Percentiles rank a stretch among this genome's conserved stretches.
These are phyloP conservation scores for Cantharellus anzutake DNA, from an alignment of 768 basidiomycete species.

Conservation along the genomic window DNA sequence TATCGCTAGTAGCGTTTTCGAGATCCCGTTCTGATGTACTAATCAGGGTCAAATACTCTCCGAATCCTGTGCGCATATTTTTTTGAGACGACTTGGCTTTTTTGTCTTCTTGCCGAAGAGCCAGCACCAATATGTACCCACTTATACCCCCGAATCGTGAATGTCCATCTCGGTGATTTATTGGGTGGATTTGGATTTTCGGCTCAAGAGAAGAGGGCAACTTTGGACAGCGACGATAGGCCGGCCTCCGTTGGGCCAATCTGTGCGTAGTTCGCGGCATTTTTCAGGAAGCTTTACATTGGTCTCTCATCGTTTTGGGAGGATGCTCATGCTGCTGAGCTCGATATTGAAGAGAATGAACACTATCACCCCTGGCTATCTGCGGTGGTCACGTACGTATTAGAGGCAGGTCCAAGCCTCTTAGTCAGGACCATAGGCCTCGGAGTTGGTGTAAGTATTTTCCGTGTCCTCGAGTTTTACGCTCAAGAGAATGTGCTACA, in stretches of 20 bases:
- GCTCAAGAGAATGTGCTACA: constrained; percentile 15
- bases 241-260: constrained; percentile 65
- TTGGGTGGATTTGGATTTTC: constrained; percentile 6
- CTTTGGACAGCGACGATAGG: constrained; percentile 47
- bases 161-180: not conserved
- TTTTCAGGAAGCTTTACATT: constrained; percentile 8
- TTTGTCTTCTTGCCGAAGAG: too few species aligned
- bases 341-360: constrained; percentile 39
- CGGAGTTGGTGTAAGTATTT: constrained; percentile 49
- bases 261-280: constrained; percentile 36
- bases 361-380: constrained; percentile 79
- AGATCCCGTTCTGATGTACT: too few species aligned
- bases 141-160: too few species aligned
- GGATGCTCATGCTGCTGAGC: constrained; percentile 68
- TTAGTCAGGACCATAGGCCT: constrained; percentile 94
- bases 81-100: too few species aligned
- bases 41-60: too few species aligned
- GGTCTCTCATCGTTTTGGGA: too few species aligned
- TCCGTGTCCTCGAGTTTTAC: not conserved
- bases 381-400: constrained; percentile 97
- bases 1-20: too few species aligned
- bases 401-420: constrained; percentile 68
- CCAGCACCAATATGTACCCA: too few species aligned
- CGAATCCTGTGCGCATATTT: too few species aligned
- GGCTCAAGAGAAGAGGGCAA: constrained; percentile 73